Evolutionary conservation across 2,329 filamentous ascomycete genomes (phyloP), one percentile per base, ranked within the genome.

Genomic region (Microsporum ferrugineum): DNA sequence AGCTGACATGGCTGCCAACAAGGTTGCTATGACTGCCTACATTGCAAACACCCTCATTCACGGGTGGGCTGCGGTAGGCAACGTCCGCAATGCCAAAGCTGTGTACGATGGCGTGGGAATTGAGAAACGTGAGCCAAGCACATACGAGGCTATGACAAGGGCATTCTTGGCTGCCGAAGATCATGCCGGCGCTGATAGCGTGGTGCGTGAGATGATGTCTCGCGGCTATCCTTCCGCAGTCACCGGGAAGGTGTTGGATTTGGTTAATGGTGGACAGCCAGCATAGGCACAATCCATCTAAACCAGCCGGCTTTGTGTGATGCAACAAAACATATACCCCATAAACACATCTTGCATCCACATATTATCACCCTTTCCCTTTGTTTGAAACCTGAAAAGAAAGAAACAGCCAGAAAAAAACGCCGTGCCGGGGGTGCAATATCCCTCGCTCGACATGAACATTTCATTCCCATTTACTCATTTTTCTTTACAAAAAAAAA

Each of bases 11-110:
- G 80, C 79, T 60, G 73, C 77, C 57, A 84, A 84, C 62, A 78
- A 84, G 41, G 86, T 99, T 8, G 87, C 91, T 68, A 85, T 97
- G 79, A 97, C 94, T 1, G 88, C 94, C 0, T 99, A 99, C 77
- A 97, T 99, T 71, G 94, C 94, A 71, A 99, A 99, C 78, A 96
- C 92, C 4, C 81, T 99, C 53, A 97, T 99, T 70, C 91, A 97
- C 71, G 94, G 94, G 65, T 99, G 94, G 92, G 89, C 92, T 27
- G 82, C 87, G 12, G 88, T 88, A 72, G 87, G 88, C 75, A 83
- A 95, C 65, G 88, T 97, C 51, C 76, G 78, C 63, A 91, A 90
- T 74, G 89, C 91, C 17, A 84, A 86, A 70, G 77, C 82, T 29
- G 85, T 96, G 64, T 99, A 95, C 71, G 82, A 88, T 62, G 80